Evolutionary conservation across 768 basidiomycete genomes (phyloP).

Genomic region (Phanerodontia chrysosporium): DNA sequence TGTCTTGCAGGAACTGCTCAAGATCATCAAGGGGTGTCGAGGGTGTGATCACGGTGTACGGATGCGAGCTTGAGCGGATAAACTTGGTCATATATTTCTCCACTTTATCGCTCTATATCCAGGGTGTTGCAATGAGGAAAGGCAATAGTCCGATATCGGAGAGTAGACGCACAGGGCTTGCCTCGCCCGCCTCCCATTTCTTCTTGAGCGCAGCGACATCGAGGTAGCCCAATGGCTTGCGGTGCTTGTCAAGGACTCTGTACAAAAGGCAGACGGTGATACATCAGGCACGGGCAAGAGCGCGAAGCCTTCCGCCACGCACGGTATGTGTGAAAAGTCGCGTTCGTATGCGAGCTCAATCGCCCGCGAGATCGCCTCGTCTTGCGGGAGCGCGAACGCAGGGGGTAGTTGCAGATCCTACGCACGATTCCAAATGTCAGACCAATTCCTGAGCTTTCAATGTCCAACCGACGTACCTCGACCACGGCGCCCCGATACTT

Average conservation of each 20-base stretch:
- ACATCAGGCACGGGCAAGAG: not conserved
- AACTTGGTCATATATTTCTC: conserved; percentile 70
- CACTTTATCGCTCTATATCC: conserved; percentile 63
- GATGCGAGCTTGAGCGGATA: conserved; percentile 52
- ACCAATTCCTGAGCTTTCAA: no score
- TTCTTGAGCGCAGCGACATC: conserved; percentile 72
- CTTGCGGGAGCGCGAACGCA: conserved; percentile 74
- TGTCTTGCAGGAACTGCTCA: conserved; percentile 69
- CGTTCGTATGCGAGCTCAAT: conserved; percentile 89
- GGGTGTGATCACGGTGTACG: conserved; percentile 80
- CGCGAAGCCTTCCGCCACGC: conserved; percentile 11
- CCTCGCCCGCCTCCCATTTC: conserved; percentile 72
- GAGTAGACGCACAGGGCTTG: conserved; percentile 55
- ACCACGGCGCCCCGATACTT: conserved; percentile 90
- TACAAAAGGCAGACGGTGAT: not conserved
- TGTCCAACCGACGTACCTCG: conserved; percentile 58
- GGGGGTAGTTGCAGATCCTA: conserved; percentile 82
- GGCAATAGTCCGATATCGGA: not conserved
- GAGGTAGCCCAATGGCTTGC: conserved; percentile 80
- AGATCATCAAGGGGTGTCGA: conserved; percentile 73
- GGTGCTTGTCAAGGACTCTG: conserved; percentile 71
- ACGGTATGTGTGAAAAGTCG: conserved; percentile 95
- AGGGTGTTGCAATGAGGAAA: conserved; percentile 1
- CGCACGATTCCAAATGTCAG: not conserved
- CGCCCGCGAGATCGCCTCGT: conserved; percentile 69